A percentile compares a stretch with the other conserved stretches of the same genome.
These are phyloP conservation scores for Madurella fahalii DNA, from an alignment of 2,329 filamentous ascomycete genomes.

Conservation along the genomic window DNA sequence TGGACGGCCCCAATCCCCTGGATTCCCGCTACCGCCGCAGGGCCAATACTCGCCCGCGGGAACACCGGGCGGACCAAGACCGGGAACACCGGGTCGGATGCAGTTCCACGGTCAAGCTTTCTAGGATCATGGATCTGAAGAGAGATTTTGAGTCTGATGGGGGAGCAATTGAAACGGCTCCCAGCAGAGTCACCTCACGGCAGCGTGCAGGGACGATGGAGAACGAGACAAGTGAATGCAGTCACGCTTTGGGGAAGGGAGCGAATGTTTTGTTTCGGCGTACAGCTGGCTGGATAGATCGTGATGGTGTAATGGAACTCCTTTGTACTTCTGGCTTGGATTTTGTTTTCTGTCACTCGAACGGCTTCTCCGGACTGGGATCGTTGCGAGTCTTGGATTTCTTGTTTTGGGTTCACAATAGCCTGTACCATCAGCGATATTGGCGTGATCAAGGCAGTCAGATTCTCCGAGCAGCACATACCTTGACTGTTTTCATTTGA, in stretches of 20 bases:
- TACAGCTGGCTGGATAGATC: slow-evolving; percentile 1
- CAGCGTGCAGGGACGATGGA: neutral
- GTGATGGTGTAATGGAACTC: neutral
- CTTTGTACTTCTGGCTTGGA: neutral
- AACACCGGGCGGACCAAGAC: slow-evolving; percentile 16
- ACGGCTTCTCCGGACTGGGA: neutral
- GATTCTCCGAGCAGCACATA: neutral
- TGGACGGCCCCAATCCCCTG: slow-evolving; percentile 20
- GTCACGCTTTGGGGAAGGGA: neutral
- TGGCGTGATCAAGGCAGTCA: neutral
- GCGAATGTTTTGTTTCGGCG: neutral
- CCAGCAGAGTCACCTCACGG: neutral
- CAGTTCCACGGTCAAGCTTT: slow-evolving; percentile 33
- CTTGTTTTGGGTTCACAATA: neutral
- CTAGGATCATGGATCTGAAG: slow-evolving; percentile 24
- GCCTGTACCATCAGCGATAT: neutral
- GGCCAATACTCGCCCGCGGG: slow-evolving; percentile 28
- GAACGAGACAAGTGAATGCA: neutral
- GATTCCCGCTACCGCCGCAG: slow-evolving; percentile 23
- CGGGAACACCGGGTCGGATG: slow-evolving; percentile 26
- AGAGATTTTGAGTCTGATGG: slow-evolving; percentile 15
- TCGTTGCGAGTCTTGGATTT: neutral
- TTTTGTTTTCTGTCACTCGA: neutral
- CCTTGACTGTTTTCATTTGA: neutral
- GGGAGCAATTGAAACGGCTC: neutral